A percentile compares a stretch with the other conserved stretches of the same genome.
Evolutionary conservation across 1,284 basidiomycete genomes (phyloP).

Genomic region (Rhodotorula glutinis): DNA sequence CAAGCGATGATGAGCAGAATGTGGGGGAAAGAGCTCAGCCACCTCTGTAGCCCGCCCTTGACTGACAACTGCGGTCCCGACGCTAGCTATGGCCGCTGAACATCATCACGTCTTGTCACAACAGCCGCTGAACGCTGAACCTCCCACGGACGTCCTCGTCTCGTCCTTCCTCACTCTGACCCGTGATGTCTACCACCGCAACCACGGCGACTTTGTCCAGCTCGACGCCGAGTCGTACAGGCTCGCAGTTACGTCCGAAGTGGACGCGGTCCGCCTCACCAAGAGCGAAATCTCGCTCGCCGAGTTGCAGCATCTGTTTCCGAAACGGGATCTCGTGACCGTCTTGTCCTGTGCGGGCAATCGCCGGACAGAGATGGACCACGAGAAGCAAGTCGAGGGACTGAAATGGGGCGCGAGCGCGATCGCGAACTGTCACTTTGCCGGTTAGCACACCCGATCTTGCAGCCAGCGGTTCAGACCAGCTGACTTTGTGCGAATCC

Average conservation of each 20-base stretch:
- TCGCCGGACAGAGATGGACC: conserved; percentile 36
- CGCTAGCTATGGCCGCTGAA: not conserved
- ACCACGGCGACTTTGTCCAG: conserved; percentile 29
- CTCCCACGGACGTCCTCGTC: conserved; percentile 6
- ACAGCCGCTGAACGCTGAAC: conserved; percentile 37
- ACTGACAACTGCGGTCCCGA: no score
- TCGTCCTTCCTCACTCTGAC: conserved; percentile 18
- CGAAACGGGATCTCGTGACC: not conserved
- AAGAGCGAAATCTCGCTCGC: conserved; percentile 1
- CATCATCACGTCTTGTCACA: conserved; percentile 18
- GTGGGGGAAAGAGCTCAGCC: no score
- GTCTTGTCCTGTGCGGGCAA: conserved; percentile 39
- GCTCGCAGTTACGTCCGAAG: conserved; percentile 18
- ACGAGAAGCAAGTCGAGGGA: conserved; percentile 35
- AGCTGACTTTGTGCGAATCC: no score
- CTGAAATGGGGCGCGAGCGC: conserved; percentile 34
- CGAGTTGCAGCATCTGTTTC: conserved; percentile 2
- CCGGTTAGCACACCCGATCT: conserved; percentile 10
- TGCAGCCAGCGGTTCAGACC: no score
- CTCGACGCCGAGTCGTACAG: not conserved
- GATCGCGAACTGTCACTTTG: conserved; percentile 21
- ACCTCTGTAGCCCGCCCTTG: no score
- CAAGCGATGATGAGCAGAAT: no score
- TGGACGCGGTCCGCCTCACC: not conserved
- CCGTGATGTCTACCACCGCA: conserved; percentile 25